Base-by-base conservation (phyloP, 2,329 filamentous ascomycete species). In the Monosporascus sp. region DNA sequence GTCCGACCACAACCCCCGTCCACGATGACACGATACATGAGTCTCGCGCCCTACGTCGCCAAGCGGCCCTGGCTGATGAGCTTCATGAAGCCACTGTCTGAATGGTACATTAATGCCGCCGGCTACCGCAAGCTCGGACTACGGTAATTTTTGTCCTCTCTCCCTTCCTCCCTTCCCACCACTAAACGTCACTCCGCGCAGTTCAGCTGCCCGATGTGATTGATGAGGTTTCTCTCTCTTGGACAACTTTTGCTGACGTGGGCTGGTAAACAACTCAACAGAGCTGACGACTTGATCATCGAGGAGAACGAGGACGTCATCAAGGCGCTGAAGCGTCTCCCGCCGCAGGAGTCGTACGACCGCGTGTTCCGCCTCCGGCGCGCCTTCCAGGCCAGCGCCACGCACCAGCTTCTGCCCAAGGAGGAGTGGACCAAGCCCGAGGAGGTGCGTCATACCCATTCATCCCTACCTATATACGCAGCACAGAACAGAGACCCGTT, bases 331-430 rank as follows among this genome's bases (percentile, higher is more conserved):
- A 89, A 89, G 82, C 91, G 94, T 72, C 88, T 99, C 58, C 84
- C 89, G 54, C 82, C 90, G 67, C 90, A 95, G 80, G 90, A 94
- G 72, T 82, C 87, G 67, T 97, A 97, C 78, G 94, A 99, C 79
- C 93, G 94, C 73, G 85, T 97, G 72, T 99, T 91, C 87, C 92
- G 94, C 70, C 85, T 99, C 75, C 90, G 94, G 78, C 87, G 94
- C 76, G 93, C 94, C 67, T 86, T 95, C 77, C 94, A 99, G 78
- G 78, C 76, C 73, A 82, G 78, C 66, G 72, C 83, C 68, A 72
- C 78, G 66, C 84, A 86, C 72, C 84, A 85, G 76, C 74, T 86
- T 58, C 78, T 87, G 52, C 81, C 84, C 70, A 80, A 80, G 75
- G 69, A 76, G 37, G 71, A 84, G 69, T 84, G 81, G 81, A 83